A percentile compares a stretch with the other conserved stretches of the same genome.
Evolutionary conservation across 257 asterid genomes (phyloP).

Genomic region (Solanum paucissectum): DNA sequence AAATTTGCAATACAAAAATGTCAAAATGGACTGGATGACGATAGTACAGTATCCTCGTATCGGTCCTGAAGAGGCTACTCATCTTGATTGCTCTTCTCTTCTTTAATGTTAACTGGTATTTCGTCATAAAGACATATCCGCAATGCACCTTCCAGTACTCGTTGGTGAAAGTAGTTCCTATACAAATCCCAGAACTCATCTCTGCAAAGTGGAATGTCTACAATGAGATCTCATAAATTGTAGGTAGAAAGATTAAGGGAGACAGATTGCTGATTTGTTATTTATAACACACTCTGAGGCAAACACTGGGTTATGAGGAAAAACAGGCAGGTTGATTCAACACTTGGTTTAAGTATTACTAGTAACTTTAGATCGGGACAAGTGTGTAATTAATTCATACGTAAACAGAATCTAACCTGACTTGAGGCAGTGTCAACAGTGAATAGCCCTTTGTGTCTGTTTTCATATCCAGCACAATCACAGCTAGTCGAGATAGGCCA

Average conservation of each 20-base stretch:
- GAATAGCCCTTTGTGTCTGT: conserved; percentile 90
- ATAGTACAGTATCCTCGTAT: not conserved
- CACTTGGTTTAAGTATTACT: not conserved
- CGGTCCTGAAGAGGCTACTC: not conserved
- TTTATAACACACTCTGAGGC: not conserved
- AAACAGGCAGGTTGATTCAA: not conserved
- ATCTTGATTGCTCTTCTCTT: not conserved
- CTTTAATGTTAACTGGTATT: conserved; percentile 7
- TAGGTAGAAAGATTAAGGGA: not conserved
- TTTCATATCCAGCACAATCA: conserved; percentile 78
- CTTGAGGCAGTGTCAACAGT: conserved; percentile 84
- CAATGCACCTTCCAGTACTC: conserved; percentile 49
- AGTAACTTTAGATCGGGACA: not conserved
- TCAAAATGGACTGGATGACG: not conserved
- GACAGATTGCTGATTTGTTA: not conserved
- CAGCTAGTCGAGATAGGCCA: conserved; percentile 65
- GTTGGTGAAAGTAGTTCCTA: conserved; percentile 53
- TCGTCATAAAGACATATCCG: conserved; percentile 65
- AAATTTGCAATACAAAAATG: not conserved
- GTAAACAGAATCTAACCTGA: conserved; percentile 47
- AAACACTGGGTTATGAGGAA: not conserved
- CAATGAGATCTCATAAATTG: not conserved
- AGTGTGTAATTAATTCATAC: not conserved
- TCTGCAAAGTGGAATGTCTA: conserved; percentile 25
- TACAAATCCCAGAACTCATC: conserved; percentile 95